Base-by-base conservation (phyloP, 495 filamentous ascomycete species). In the Aspergillus haitiensis region DNA sequence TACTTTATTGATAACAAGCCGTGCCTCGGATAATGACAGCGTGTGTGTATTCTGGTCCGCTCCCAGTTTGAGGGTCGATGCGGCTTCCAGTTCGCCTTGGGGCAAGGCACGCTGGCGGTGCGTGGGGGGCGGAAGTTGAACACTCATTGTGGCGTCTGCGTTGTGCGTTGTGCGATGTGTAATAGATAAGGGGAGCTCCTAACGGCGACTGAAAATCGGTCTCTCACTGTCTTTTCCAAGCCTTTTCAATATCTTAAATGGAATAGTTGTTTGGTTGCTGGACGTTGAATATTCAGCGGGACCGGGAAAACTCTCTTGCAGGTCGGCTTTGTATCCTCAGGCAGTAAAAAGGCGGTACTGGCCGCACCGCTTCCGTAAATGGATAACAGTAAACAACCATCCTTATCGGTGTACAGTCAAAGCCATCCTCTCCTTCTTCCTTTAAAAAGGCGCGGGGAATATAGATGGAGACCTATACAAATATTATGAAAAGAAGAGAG, bases 41-140 rank as follows among this genome's bases (percentile, higher is more conserved):
- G 90, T 90, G 64, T 92, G 90, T 37, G 92, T 91, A 68, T 91
- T 80, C 63, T 92, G 83, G 75, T 98, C 96, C 65, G 97, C 93
- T 73, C 94, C 94, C 32, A 98, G 89, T 66, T 84, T 86, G 56
- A 97, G 85, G 37, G 87, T 85, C 6, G 85, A 81, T 39, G 85
- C 84, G 5, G 92, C 92, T 79, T 97, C 93, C 75, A 97, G 92
- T 66, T 96, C 90, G 68, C 89, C 90, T 52, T 88, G 81, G 8
- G 88, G 83, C 15, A 84, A 72, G 56, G 87, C 82, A 68, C 91
- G 91, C 51, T 86, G 77, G 67, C 90, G 89, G 64, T 90, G 82
- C 9, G 88, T 90, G 9, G 85, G 75, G 0, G 77, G 71, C 59
- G 76, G 77, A 3, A 80, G 68, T 68, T 73, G 69, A 39, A 76